A percentile compares a stretch with the other conserved stretches of the same genome.
Evolutionary conservation across 768 basidiomycete species (phyloP).

Genomic region (Cyathus striatus): DNA sequence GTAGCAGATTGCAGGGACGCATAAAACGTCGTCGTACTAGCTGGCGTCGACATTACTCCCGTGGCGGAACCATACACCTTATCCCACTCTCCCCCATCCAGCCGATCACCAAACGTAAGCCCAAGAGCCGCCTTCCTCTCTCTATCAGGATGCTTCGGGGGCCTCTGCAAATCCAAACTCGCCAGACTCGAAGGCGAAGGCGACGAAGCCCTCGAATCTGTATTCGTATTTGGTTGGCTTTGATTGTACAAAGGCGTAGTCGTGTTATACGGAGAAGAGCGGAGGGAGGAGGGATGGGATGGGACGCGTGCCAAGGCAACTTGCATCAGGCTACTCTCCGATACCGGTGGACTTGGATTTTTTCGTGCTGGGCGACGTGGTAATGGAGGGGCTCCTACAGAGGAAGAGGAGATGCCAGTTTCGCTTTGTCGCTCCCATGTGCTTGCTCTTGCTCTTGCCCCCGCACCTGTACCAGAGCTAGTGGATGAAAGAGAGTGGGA

Average conservation of each 20-base stretch:
- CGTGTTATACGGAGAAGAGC: no score
- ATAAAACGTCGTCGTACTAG: constrained; percentile 4
- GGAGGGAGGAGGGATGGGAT: no score
- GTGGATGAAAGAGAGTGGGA: neutral
- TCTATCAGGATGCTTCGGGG: constrained; percentile 1
- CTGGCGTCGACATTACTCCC: constrained; percentile 5
- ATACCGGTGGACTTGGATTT: constrained; percentile 33
- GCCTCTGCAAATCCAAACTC: neutral
- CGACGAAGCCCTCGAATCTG: no score
- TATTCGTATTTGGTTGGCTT: no score
- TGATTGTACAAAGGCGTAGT: no score
- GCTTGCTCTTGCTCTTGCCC: no score
- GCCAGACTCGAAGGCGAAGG: constrained; percentile 33
- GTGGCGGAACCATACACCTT: no score
- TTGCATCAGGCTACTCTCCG: no score
- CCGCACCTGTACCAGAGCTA: no score
- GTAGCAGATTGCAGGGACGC: constrained; percentile 3
- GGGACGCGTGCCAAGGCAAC: no score
- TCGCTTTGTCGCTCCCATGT: no score
- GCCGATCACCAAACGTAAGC: neutral
- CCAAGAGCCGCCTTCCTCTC: constrained; percentile 15
- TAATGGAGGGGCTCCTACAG: constrained; percentile 18
- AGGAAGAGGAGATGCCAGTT: neutral
- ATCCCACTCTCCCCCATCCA: no score
- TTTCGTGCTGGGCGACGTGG: constrained; percentile 21